Conservation (phyloP, 2,329 filamentous ascomycete genomes). For the Didymella exigua region DNA sequence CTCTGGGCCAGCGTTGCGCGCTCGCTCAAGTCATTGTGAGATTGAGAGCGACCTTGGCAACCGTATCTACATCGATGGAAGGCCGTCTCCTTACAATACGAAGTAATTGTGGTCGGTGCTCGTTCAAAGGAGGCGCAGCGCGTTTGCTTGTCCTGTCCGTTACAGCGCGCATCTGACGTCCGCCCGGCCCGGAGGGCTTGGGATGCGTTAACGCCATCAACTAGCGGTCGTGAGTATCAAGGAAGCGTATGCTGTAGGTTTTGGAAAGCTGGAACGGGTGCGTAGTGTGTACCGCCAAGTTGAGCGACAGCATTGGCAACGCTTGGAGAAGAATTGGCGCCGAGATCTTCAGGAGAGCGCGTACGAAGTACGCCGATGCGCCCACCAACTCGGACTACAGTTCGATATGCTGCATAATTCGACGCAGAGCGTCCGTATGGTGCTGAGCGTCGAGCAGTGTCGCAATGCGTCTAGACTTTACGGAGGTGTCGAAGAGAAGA, state of each 20-base stretch:
- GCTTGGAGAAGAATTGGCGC: slow-evolving; percentile 15
- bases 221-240: not conserved
- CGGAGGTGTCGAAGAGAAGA: not conserved
- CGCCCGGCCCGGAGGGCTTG: not conserved
- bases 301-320: slow-evolving; percentile 14
- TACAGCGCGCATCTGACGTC: not conserved
- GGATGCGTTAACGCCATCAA: not conserved
- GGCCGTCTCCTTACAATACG: slow-evolving; percentile 18
- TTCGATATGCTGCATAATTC: not conserved
- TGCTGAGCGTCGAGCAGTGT: too few species aligned
- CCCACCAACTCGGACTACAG: not conserved
- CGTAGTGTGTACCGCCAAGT: slow-evolving; percentile 25
- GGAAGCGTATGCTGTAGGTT: not conserved
- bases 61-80: not conserved
- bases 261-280: slow-evolving; percentile 3
- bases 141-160: not conserved
- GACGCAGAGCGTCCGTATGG: not conserved
- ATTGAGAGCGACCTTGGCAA: slow-evolving; percentile 13
- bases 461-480: not conserved
- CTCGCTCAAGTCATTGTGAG: slow-evolving; percentile 4
- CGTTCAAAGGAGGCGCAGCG: slow-evolving; percentile 7
- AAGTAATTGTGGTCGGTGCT: slow-evolving; percentile 12
- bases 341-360: slow-evolving; percentile 2
- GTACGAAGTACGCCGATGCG: not conserved
- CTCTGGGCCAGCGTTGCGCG: slow-evolving; percentile 8